Evolutionary conservation across 805 yeast species (phyloP).

Genomic region (Nakazawaea populi): DNA sequence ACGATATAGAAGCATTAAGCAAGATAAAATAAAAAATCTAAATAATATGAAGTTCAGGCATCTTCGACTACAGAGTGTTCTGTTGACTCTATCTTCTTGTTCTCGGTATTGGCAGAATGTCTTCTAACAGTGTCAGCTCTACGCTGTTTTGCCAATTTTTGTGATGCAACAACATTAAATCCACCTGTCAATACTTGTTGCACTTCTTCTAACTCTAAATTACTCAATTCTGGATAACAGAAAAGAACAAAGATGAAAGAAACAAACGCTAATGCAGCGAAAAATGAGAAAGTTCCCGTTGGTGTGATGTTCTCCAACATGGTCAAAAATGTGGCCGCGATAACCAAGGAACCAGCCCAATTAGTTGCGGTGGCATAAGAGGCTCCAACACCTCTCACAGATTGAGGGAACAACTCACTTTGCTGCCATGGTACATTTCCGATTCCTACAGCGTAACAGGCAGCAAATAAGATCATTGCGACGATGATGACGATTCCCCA

Average conservation of each 20-base stretch:
- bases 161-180: constrained; percentile 70
- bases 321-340: constrained; percentile 88
- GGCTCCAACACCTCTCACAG: constrained; percentile 88
- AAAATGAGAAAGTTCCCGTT: constrained; percentile 88
- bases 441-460: constrained; percentile 87
- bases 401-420: constrained; percentile 89
- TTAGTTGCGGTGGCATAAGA: constrained; percentile 88
- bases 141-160: constrained; percentile 38
- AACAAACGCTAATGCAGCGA: constrained; percentile 73
- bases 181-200: constrained; percentile 78
- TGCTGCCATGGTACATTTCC: constrained; percentile 99
- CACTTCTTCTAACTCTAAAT: constrained; percentile 87
- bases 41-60: not conserved
- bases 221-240: constrained; percentile 89
- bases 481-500: constrained; percentile 89
- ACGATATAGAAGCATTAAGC: too few relatives aligned
- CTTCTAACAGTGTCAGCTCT: constrained; percentile 5
- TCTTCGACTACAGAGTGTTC: not conserved
- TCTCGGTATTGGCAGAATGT: not conserved
- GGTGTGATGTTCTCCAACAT: constrained; percentile 93
- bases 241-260: constrained; percentile 73
- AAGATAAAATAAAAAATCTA: too few relatives aligned
- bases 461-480: constrained; percentile 82
- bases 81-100: not conserved
- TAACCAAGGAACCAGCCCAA: constrained; percentile 92